A percentile compares a stretch with the other conserved stretches of the same genome.
phyloP scores from a whole-genome alignment of 345 rosid species.

The Erucastrum elatum region DNA sequence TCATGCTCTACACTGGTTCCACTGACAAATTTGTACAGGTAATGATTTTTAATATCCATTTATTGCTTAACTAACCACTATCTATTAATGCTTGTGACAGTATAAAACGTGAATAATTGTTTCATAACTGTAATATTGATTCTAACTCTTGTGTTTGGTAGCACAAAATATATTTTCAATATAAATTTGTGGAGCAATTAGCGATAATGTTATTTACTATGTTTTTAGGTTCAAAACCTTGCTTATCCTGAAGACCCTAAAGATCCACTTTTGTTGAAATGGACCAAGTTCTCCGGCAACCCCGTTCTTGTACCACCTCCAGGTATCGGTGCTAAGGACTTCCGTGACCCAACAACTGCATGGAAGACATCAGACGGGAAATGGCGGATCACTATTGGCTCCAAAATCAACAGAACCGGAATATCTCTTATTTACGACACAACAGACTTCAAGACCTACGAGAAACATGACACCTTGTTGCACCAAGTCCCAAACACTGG shows the following conservation, averaged over 20 bases:
- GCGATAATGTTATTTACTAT: not conserved
- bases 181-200: not conserved
- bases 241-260: constrained; percentile 75
- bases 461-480: constrained; percentile 38
- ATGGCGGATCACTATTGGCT: constrained; percentile 78
- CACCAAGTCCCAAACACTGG: constrained; percentile 77
- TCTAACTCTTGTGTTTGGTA: not conserved
- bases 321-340: constrained; percentile 59
- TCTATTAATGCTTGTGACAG: not conserved
- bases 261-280: constrained; percentile 72
- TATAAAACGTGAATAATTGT: not conserved
- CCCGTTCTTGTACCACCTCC: constrained; percentile 80
- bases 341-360: constrained; percentile 97
- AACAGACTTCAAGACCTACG: constrained; percentile 58
- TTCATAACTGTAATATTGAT: not conserved
- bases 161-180: not conserved
- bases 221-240: constrained; percentile 66
- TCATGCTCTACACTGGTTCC: constrained; percentile 89
- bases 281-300: constrained; percentile 70
- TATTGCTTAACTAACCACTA: not conserved
- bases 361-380: constrained; percentile 78
- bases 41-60: not conserved
- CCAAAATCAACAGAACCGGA: constrained; percentile 70
- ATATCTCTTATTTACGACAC: constrained; percentile 75
- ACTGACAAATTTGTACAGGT: constrained; percentile 62